Evolutionary conservation across 352 stramenopile species (phyloP).

Genomic region (Globisporangium canariense): DNA sequence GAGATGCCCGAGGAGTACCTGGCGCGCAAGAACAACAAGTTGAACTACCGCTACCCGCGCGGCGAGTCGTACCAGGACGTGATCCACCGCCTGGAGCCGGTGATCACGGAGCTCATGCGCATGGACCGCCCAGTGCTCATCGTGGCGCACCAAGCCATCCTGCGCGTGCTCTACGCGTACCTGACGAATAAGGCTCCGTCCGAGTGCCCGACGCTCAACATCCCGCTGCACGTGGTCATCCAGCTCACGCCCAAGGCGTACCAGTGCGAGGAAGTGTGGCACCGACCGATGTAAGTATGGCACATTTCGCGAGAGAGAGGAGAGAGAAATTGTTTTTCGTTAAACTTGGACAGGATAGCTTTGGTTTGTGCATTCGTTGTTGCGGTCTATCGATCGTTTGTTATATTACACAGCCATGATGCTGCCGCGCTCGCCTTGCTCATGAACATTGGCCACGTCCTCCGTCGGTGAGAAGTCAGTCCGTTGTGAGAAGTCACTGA

Average conservation of each 20-base stretch:
- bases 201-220: slow-evolving; percentile 91
- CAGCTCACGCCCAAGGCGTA: slow-evolving; percentile 94
- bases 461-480: no score
- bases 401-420: no score
- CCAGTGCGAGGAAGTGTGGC: slow-evolving; percentile 92
- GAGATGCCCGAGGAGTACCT: slow-evolving; percentile 95
- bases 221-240: slow-evolving; percentile 94
- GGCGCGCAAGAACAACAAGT: slow-evolving; percentile 88
- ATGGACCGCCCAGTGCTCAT: slow-evolving; percentile 92
- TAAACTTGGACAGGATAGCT: not conserved
- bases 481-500: no score
- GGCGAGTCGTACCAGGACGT: slow-evolving; percentile 98
- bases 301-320: not conserved
- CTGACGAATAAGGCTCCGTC: slow-evolving; percentile 92
- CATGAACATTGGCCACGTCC: no score
- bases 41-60: slow-evolving; percentile 86
- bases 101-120: slow-evolving; percentile 97
- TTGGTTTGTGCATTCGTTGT: not conserved
- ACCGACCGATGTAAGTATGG: slow-evolving; percentile 70
- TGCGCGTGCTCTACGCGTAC: slow-evolving; percentile 96
- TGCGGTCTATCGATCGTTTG: no score
- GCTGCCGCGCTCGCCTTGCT: no score
- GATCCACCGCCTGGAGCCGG: slow-evolving; percentile 94
- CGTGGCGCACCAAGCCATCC: slow-evolving; percentile 94
- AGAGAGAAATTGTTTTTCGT: not conserved